Percentiles rank a stretch among this genome's conserved stretches.
phyloP scores from a whole-genome alignment of 1,139 yeast genomes.

The Lodderomyces orthopsilosis region DNA sequence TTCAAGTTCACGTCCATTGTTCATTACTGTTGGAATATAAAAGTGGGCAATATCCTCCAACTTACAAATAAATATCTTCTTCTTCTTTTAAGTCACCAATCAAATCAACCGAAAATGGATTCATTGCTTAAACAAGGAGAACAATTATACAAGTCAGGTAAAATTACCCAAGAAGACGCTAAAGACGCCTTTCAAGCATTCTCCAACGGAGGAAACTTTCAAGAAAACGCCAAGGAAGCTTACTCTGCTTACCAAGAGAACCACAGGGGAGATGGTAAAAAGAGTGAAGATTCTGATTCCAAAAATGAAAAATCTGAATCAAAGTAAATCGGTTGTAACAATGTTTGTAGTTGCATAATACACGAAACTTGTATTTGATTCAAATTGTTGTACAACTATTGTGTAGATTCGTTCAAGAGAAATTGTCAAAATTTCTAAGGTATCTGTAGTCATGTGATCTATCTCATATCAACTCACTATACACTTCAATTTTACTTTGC shows the following conservation, averaged over 20 bases:
- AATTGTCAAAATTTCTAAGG: too few species aligned
- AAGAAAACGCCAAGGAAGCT: constrained; percentile 35
- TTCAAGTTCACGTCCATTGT: too few species aligned
- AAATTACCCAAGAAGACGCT: constrained; percentile 27
- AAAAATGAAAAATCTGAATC: constrained; percentile 3
- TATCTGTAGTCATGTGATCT: too few species aligned
- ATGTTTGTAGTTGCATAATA: not conserved
- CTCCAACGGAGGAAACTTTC: constrained; percentile 26
- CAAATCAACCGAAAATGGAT: constrained; percentile 11
- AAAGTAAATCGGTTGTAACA: not conserved
- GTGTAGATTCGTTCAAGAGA: too few species aligned
- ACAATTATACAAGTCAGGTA: constrained; percentile 14
- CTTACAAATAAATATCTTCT: not conserved
- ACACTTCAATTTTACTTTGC: not conserved
- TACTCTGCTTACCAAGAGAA: constrained; percentile 24
- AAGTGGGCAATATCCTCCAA: too few species aligned
- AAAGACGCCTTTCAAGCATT: constrained; percentile 32
- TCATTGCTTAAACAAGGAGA: constrained; percentile 16
- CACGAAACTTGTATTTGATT: not conserved
- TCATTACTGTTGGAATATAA: too few species aligned
- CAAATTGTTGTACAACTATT: too few species aligned
- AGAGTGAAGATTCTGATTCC: not conserved
- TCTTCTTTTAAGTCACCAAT: not conserved
- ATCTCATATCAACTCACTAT: too few species aligned
- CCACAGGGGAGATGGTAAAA: constrained; percentile 15